These are phyloP conservation scores for Solanum chmielewskii DNA, from an alignment of 257 asterid genomes.

Conservation along the genomic window DNA sequence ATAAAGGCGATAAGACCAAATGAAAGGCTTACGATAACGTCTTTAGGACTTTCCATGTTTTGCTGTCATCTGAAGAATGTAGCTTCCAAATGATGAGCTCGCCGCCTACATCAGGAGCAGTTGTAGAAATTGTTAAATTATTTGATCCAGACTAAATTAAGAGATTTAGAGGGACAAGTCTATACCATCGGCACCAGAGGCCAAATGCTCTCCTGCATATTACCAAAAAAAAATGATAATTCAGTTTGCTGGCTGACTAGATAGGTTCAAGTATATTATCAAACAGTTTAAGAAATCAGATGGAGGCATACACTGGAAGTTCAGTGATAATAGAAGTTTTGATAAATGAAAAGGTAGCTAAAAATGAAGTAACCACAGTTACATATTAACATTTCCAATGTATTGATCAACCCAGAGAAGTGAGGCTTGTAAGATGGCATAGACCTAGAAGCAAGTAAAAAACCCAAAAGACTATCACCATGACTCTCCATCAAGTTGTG, in stretches of 20 bases:
- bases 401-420: background rate
- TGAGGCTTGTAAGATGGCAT: background rate
- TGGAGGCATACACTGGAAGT: background rate
- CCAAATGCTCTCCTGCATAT: slow-evolving; percentile 81
- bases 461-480: background rate
- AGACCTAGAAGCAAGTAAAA: background rate
- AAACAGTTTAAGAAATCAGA: background rate
- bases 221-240: background rate
- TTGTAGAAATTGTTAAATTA: background rate
- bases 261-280: background rate
- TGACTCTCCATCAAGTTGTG: background rate
- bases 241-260: background rate
- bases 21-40: slow-evolving; percentile 59
- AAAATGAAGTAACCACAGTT: background rate
- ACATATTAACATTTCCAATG: background rate
- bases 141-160: background rate
- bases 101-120: slow-evolving; percentile 48
- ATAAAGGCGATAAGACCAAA: background rate
- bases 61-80: slow-evolving; percentile 54
- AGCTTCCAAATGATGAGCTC: slow-evolving; percentile 76
- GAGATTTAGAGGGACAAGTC: background rate
- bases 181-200: slow-evolving; percentile 98
- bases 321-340: background rate
- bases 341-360: background rate
- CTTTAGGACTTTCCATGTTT: slow-evolving; percentile 81